Conservation (phyloP, 1,284 basidiomycete genomes). For the Malassezia furfur region DNA sequence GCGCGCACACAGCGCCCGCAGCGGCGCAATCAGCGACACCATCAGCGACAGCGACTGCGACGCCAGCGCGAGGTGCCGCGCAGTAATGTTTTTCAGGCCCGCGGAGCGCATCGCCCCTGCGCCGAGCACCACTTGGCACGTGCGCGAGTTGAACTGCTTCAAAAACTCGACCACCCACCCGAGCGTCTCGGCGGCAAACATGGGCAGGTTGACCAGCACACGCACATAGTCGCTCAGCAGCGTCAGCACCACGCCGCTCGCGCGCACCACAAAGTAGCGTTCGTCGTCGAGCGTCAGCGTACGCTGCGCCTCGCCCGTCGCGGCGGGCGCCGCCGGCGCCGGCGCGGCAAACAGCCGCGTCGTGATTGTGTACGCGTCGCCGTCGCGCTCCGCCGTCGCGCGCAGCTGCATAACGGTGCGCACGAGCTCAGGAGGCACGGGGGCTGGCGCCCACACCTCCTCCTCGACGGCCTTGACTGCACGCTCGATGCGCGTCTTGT, state of each 20-base stretch:
- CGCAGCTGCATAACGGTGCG: constrained; percentile 64
- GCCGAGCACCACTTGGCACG: constrained; percentile 93
- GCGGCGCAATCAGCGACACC: constrained; percentile 88
- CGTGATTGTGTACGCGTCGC: constrained; percentile 53
- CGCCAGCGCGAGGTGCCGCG: constrained; percentile 84
- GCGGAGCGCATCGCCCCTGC: constrained; percentile 97
- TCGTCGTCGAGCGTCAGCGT: constrained; percentile 69
- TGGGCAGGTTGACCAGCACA: constrained; percentile 74
- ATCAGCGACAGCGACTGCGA: constrained; percentile 90
- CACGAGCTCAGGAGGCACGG: constrained; percentile 63
- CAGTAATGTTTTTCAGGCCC: constrained; percentile 94
- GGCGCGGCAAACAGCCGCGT: background rate
- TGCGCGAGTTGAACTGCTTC: constrained; percentile 83
- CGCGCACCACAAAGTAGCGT: constrained; percentile 58
- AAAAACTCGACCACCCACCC: constrained; percentile 85
- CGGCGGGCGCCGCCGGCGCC: background rate
- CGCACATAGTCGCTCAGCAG: constrained; percentile 76
- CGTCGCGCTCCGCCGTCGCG: constrained; percentile 71
- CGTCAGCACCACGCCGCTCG: constrained; percentile 67
- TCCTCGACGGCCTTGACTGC: constrained; percentile 85
- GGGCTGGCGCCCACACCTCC: constrained; percentile 74
- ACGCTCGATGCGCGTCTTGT: constrained; percentile 67
- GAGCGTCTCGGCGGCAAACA: constrained; percentile 88
- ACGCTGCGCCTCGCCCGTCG: constrained; percentile 50
- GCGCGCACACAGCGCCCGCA: constrained; percentile 83